Percentiles rank a stretch among this genome's conserved stretches.
Conservation (phyloP, 2,329 filamentous ascomycete species). For the Fusarium sublunatum region DNA sequence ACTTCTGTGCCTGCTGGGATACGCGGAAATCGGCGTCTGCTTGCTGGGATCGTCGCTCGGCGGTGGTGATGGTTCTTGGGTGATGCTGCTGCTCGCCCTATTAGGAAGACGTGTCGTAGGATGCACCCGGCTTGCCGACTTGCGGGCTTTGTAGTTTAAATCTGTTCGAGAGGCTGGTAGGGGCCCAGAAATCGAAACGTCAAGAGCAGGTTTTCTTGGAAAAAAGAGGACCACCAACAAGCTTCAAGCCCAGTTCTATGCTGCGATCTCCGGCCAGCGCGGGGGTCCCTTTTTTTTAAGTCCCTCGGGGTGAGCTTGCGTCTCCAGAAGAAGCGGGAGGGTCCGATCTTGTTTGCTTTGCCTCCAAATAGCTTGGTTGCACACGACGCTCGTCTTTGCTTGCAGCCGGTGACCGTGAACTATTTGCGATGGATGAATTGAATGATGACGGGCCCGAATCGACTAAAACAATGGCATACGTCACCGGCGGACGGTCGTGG, state of each 20-base stretch:
- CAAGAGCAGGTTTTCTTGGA: constrained; percentile 44
- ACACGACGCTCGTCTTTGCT: constrained; percentile 14
- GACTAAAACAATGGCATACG: constrained; percentile 38
- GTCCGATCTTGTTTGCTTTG: constrained; percentile 17
- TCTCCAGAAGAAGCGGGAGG: constrained; percentile 26
- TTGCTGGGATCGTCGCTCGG: constrained; percentile 31
- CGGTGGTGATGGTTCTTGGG: constrained; percentile 20
- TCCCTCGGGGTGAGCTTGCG: constrained; percentile 16
- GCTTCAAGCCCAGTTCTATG: constrained; percentile 35
- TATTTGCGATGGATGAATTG: constrained; percentile 36
- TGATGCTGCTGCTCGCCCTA: constrained; percentile 12
- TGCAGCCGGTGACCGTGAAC: constrained; percentile 14
- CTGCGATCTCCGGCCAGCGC: constrained; percentile 32
- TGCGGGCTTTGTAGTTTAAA: constrained; percentile 40
- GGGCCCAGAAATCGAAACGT: constrained; percentile 35
- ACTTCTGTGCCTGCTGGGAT: constrained; percentile 13
- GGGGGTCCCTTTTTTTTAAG: constrained; percentile 35
- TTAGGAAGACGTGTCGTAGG: constrained; percentile 20
- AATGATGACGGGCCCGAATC: constrained; percentile 36
- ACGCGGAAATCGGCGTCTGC: constrained; percentile 33
- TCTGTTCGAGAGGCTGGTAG: constrained; percentile 39
- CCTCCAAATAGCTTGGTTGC: constrained; percentile 9
- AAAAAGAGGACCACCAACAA: constrained; percentile 40
- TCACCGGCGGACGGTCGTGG: constrained; percentile 37
- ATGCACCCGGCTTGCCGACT: constrained; percentile 7